Conservation (phyloP, 2,329 filamentous ascomycete species). For the Hypoxylon sp. region DNA sequence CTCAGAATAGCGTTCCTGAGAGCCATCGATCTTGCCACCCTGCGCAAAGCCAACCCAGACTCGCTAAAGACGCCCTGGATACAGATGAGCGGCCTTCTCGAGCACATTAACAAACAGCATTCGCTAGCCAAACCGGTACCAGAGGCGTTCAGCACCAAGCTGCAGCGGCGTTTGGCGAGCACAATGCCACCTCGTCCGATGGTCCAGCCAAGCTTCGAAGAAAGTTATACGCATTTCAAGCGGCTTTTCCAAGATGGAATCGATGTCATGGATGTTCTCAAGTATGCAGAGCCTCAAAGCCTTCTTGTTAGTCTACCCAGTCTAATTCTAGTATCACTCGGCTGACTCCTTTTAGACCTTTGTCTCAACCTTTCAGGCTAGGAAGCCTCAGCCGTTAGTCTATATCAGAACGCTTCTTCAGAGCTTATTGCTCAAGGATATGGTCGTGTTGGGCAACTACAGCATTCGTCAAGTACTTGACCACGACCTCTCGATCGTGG, state of each 20-base stretch:
- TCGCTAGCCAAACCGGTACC: constrained; percentile 70
- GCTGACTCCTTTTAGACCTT: constrained; percentile 66
- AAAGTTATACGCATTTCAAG: constrained; percentile 74
- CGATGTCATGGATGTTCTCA: constrained; percentile 71
- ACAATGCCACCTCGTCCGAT: constrained; percentile 93
- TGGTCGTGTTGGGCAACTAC: constrained; percentile 71
- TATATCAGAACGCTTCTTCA: constrained; percentile 85
- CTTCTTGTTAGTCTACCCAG: constrained; percentile 63
- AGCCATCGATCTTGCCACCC: constrained; percentile 58
- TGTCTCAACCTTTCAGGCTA: constrained; percentile 75
- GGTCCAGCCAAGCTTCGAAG: constrained; percentile 75
- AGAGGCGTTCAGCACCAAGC: constrained; percentile 86
- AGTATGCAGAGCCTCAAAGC: constrained; percentile 73
- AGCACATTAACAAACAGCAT: constrained; percentile 66
- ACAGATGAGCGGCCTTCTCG: constrained; percentile 59
- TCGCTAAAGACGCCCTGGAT: constrained; percentile 61
- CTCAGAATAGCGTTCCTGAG: constrained; percentile 71
- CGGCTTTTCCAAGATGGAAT: constrained; percentile 76
- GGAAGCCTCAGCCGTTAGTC: constrained; percentile 82
- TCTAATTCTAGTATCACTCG: constrained; percentile 23
- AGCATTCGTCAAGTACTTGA: constrained; percentile 79
- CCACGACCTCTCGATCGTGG: constrained; percentile 79
- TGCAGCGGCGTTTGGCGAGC: constrained; percentile 90
- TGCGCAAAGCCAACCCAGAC: constrained; percentile 53
- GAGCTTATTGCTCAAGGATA: constrained; percentile 75